phyloP scores from a whole-genome alignment of 2,329 filamentous ascomycete species.

The Botrytis aclada region DNA sequence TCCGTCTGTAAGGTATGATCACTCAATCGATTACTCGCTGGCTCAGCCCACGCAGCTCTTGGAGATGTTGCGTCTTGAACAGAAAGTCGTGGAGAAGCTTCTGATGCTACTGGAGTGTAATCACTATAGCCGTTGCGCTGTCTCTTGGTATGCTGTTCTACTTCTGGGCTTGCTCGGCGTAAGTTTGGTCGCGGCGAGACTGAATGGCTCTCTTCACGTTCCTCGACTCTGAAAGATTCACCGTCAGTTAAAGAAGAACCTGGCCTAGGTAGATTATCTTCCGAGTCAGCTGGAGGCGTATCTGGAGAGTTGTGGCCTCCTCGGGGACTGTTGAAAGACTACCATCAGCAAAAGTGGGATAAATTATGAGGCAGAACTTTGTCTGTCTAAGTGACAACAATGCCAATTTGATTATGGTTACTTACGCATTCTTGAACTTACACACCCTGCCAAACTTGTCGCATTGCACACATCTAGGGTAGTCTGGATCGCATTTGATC shows the following conservation, averaged over 20 bases:
- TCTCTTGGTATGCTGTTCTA: slow-evolving; percentile 35
- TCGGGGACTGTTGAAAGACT: slow-evolving; percentile 32
- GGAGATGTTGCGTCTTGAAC: slow-evolving; percentile 29
- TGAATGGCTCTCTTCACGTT: slow-evolving; percentile 31
- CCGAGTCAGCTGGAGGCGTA: slow-evolving; percentile 36
- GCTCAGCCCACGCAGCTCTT: slow-evolving; percentile 28
- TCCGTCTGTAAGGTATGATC: slow-evolving; percentile 29
- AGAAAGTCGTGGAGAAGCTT: slow-evolving; percentile 33
- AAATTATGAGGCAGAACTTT: neutral
- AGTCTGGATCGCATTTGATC: slow-evolving; percentile 92
- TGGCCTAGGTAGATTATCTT: slow-evolving; percentile 33
- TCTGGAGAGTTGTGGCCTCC: slow-evolving; percentile 39
- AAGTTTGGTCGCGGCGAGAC: slow-evolving; percentile 32
- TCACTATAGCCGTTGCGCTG: slow-evolving; percentile 34
- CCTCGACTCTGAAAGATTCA: slow-evolving; percentile 33
- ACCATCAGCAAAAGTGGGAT: slow-evolving; percentile 40
- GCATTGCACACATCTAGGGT: slow-evolving; percentile 84
- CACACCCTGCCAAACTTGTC: slow-evolving; percentile 86
- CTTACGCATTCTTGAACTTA: slow-evolving; percentile 82
- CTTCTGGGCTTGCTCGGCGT: slow-evolving; percentile 33
- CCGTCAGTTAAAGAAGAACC: slow-evolving; percentile 34
- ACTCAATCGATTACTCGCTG: slow-evolving; percentile 14
- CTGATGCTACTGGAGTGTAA: slow-evolving; percentile 36
- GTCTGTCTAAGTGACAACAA: neutral
- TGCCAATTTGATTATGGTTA: slow-evolving; percentile 32